Evolutionary conservation across 2,329 filamentous ascomycete genomes (phyloP).

Genomic region (Exophiala lecanii-corni): DNA sequence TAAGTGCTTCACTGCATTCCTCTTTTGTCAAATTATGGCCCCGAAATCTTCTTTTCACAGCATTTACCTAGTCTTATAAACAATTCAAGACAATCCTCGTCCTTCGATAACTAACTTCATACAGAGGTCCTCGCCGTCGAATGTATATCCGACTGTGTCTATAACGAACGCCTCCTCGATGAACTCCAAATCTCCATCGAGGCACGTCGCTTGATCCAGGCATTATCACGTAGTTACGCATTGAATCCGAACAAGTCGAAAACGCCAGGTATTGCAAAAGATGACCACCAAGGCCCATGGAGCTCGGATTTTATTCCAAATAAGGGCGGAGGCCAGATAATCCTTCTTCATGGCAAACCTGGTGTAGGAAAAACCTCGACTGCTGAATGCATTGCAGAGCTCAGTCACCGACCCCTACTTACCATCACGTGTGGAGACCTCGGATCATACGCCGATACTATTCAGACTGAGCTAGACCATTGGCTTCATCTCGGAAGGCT

Average conservation of each 20-base stretch:
- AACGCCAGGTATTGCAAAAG: not conserved
- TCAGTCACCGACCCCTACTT: conserved; percentile 47
- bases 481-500: conserved; percentile 43
- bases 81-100: too few species aligned
- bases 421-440: conserved; percentile 47
- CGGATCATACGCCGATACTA: conserved; percentile 37
- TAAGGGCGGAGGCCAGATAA: conserved; percentile 49
- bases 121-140: not conserved
- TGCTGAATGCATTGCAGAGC: conserved; percentile 47
- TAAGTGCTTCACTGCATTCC: not conserved
- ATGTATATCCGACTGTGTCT: not conserved
- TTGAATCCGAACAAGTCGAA: not conserved
- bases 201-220: not conserved
- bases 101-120: not conserved
- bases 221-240: not conserved
- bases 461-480: conserved; percentile 39
- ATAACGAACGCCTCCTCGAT: not conserved
- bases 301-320: conserved; percentile 5
- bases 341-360: conserved; percentile 44
- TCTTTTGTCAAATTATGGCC: too few species aligned
- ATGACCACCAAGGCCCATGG: not conserved
- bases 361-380: conserved; percentile 52
- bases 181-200: not conserved
- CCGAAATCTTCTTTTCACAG: too few species aligned
- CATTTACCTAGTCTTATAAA: too few species aligned